Conservation (phyloP, 805 yeast genomes). For the Nakazawaea ambrosiae region DNA sequence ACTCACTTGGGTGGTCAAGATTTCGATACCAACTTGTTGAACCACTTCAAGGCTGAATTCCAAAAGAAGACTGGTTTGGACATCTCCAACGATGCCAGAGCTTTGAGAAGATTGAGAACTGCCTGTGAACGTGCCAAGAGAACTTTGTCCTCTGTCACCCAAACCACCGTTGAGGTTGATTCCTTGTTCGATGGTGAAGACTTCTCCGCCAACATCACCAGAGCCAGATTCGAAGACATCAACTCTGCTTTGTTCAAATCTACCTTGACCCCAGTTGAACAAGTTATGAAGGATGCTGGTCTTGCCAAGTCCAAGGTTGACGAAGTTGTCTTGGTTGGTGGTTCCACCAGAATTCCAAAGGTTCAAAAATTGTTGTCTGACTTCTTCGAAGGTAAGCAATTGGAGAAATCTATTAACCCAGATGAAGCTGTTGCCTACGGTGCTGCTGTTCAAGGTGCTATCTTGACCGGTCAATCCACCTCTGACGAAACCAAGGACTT, state of each 20-base stretch:
- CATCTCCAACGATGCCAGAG: conserved; percentile 86
- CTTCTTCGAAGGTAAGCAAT: conserved; percentile 94
- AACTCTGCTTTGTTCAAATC: conserved; percentile 90
- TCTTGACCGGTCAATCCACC: conserved; percentile 85
- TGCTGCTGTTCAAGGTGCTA: conserved; percentile 99
- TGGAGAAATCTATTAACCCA: conserved; percentile 95
- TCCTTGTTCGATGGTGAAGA: conserved; percentile 94
- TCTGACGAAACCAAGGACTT: conserved; percentile 92
- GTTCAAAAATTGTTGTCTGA: conserved; percentile 90
- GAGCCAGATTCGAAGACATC: conserved; percentile 97
- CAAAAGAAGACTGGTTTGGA: conserved; percentile 86
- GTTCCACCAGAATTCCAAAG: conserved; percentile 99
- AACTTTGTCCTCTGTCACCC: conserved; percentile 93
- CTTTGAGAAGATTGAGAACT: conserved; percentile 96
- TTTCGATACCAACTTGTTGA: conserved; percentile 93
- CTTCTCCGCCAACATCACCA: conserved; percentile 87
- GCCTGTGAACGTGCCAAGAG: conserved; percentile 99
- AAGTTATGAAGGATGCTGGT: conserved; percentile 89
- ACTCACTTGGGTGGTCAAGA: conserved; percentile 99
- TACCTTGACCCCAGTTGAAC: conserved; percentile 90
- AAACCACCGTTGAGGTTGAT: conserved; percentile 95
- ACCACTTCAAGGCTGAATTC: conserved; percentile 90
- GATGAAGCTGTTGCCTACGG: conserved; percentile 99
- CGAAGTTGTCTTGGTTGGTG: conserved; percentile 97
- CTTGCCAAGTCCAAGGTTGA: conserved; percentile 77